Base-by-base conservation (phyloP, 2,329 filamentous ascomycete species). In the Aspergillus puulaauensis region DNA sequence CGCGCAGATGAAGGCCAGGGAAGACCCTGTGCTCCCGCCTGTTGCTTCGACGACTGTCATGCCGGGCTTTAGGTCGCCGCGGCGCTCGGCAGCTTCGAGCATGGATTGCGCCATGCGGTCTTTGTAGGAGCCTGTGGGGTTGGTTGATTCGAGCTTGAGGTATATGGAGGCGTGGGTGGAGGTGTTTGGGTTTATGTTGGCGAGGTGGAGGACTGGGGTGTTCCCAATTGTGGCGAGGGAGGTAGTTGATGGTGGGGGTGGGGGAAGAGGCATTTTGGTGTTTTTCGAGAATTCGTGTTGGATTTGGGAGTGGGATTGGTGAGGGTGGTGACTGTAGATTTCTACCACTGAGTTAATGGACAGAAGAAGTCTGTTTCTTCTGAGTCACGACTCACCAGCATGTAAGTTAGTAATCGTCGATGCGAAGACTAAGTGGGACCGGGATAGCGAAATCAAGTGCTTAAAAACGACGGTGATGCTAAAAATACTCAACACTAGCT, bases 21-120 rank as follows among this genome's bases (percentile, higher is more conserved):
- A 61, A 17, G 58, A 57, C 4, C 59, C 62, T 12, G 93, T 96
- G 74, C 96, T 96, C 49, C 92, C 93, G 68, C 90, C 93, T 24
- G 92, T 96, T 6, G 92, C 92, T 83, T 96, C 93, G 70, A 96
- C 96, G 67, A 96, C 80, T 43, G 90, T 96, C 76, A 96, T 90
- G 55, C 91, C 92, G 23, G 92, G 92, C 82, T 91, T 95, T 77
- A 96, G 95, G 63, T 91, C 85, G 31, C 92, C 92, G 52, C 83
- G 87, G 71, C 84, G 85, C 82, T 96, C 92, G 33, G 93, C 93
- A 73, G 91, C 88, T 77, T 96, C 90, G 61, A 96, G 87, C 91
- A 96, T 96, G 69, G 92, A 88, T 71, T 95, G 80, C 11, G 93
- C 92, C 70, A 96, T 96, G 59, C 91, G 83, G 77, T 95, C 91